Percentiles rank a stretch among this genome's conserved stretches.
Conservation (phyloP, 2,329 filamentous ascomycete species). For the Trichoderma sp. region DNA sequence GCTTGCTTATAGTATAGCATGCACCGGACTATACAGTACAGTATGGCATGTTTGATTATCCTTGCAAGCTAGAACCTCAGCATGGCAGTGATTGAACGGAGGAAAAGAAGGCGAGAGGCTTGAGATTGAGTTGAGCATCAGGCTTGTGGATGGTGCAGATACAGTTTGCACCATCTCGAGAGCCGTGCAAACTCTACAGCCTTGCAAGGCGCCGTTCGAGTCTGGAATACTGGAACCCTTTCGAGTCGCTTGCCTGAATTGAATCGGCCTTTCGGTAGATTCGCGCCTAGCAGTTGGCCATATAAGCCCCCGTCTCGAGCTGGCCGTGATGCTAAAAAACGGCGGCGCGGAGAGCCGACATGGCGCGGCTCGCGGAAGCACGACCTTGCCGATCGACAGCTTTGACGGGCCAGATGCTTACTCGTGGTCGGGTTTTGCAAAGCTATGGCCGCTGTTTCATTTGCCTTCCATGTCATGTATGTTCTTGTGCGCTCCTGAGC, state of each 20-base stretch:
- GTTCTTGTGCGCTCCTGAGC: background rate
- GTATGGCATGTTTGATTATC: background rate
- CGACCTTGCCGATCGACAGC: background rate
- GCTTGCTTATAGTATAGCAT: background rate
- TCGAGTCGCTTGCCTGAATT: background rate
- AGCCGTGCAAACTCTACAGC: background rate
- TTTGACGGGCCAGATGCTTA: background rate
- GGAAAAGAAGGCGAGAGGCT: background rate
- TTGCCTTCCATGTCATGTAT: background rate
- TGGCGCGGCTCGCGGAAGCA: constrained; percentile 14
- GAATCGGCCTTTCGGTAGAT: background rate
- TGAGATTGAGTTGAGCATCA: background rate
- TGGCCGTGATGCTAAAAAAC: constrained; percentile 5
- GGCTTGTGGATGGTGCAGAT: background rate
- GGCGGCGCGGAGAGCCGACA: background rate
- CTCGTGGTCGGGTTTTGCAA: background rate
- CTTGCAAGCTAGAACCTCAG: background rate
- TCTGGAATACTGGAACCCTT: background rate
- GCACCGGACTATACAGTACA: background rate
- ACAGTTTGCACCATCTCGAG: background rate
- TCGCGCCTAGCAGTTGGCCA: background rate
- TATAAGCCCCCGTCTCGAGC: background rate
- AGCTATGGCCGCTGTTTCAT: background rate
- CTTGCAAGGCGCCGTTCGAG: background rate
- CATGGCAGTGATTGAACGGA: background rate